A percentile compares a stretch with the other conserved stretches of the same genome.
Conservation (phyloP, 208 protist genomes). For the Trypanosoma conorhini region DNA sequence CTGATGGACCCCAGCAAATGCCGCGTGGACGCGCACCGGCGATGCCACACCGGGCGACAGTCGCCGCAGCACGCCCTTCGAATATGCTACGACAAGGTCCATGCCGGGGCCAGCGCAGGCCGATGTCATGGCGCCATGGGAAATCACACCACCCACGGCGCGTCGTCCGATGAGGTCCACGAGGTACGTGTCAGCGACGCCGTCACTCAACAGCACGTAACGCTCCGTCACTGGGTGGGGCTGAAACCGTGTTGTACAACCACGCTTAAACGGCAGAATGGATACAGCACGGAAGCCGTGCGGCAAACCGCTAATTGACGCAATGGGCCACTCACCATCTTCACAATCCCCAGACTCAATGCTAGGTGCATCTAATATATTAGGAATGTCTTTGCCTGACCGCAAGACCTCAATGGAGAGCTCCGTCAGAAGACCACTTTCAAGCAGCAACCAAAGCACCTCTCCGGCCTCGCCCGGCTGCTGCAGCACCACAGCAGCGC, state of each 20-base stretch:
- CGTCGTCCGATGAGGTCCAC: slow-evolving; percentile 54
- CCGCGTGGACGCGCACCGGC: slow-evolving; percentile 17
- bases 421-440: slow-evolving; percentile 20
- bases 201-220: slow-evolving; percentile 59
- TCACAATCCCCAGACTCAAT: slow-evolving; percentile 35
- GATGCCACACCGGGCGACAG: slow-evolving; percentile 27
- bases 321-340: slow-evolving; percentile 23
- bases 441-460: slow-evolving; percentile 26
- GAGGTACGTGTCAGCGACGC: slow-evolving; percentile 51
- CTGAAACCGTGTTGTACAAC: neutral
- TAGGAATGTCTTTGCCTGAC: neutral
- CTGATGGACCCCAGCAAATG: slow-evolving; percentile 23
- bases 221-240: slow-evolving; percentile 33
- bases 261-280: slow-evolving; percentile 11
- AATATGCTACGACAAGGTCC: slow-evolving; percentile 40
- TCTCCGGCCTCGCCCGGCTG: neutral
- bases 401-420: slow-evolving; percentile 2
- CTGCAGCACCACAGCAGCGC: slow-evolving; percentile 13
- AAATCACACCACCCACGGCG: slow-evolving; percentile 42
- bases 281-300: slow-evolving; percentile 17
- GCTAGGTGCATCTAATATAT: slow-evolving; percentile 14
- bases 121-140: slow-evolving; percentile 58
- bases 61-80: slow-evolving; percentile 40
- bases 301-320: slow-evolving; percentile 26
- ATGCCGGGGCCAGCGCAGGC: slow-evolving; percentile 46